Evolutionary conservation across 1,284 basidiomycete species (phyloP).

Genomic region (Papiliotrema laurentii): DNA sequence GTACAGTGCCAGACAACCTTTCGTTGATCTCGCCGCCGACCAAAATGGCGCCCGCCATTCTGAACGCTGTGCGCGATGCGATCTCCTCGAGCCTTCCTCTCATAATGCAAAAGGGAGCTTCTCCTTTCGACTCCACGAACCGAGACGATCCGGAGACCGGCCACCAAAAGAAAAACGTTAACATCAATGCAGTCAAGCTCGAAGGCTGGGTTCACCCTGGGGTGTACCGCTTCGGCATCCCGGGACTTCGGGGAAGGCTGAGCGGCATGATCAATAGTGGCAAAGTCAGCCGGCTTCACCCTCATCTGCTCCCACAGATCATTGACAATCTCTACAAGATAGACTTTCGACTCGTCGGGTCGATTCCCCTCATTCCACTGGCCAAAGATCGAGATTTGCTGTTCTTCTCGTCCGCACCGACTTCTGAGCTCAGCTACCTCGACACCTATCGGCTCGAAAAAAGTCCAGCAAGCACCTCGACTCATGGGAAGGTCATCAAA

Average conservation of each 20-base stretch:
- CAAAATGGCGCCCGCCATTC: slow-evolving; percentile 24
- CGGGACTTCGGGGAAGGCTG: slow-evolving; percentile 36
- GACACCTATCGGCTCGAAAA: slow-evolving; percentile 23
- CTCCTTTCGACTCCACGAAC: not conserved
- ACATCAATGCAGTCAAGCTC: slow-evolving; percentile 29
- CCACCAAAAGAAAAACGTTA: slow-evolving; percentile 13
- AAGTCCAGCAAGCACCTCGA: no score
- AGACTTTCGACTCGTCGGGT: slow-evolving; percentile 28
- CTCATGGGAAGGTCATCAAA: no score
- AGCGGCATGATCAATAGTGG: slow-evolving; percentile 25
- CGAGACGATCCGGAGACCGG: not conserved
- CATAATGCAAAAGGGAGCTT: no score
- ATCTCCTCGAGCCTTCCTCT: slow-evolving; percentile 20
- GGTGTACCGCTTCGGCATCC: slow-evolving; percentile 42
- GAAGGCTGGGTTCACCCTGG: slow-evolving; percentile 44
- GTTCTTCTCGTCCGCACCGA: slow-evolving; percentile 31
- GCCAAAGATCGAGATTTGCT: slow-evolving; percentile 35
- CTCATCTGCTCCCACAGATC: slow-evolving; percentile 28
- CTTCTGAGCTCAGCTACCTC: slow-evolving; percentile 23
- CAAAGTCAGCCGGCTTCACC: slow-evolving; percentile 30
- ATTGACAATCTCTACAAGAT: slow-evolving; percentile 25
- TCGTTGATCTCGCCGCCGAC: slow-evolving; percentile 39
- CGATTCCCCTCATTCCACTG: slow-evolving; percentile 32
- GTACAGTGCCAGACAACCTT: slow-evolving; percentile 38
- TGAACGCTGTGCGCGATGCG: slow-evolving; percentile 31